Evolutionary conservation across 2,329 filamentous ascomycete genomes (phyloP), one percentile per base, ranked within the genome.

Genomic region (Diaporthe sp.): DNA sequence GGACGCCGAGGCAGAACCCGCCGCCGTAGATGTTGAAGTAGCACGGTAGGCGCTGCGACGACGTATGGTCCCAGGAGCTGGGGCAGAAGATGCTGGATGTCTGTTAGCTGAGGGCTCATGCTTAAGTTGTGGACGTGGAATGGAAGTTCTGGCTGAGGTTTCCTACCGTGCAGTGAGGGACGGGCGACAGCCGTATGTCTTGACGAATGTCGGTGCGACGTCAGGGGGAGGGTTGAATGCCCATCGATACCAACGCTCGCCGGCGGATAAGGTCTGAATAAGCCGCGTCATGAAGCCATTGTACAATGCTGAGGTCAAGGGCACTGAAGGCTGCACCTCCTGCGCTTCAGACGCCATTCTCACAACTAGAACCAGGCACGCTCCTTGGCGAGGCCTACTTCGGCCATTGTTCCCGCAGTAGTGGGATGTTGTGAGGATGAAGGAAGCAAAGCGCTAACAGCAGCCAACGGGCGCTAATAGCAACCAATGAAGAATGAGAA

Each of bases 11-110:
- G 42, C 61, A 50, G 61, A 66, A 66, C 2, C 61, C 61, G 19
- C 61, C 61, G 7, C 61, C 42, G 22, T 50, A 42, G 42, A 42
- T 66, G 22, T 66, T 66, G 42, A 66, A 66, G 12, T 37, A 66
- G 30, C 42, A 66, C 25, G 61, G 61, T 12, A 65, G 59, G 19
- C 27, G 42, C 19, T 37, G 27, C 2, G 19, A 10, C 2, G 42
- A 50, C 25, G 27, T 3, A 1, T 0, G 30, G 13, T 66, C 30
- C 42, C 61, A 35, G 1, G 27, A 19, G n/a, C 42, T 37, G 3
- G 61, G 61, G 12, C 44, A 50, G 30, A 66, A 50, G 4, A 66
- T 50, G 27, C 61, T 66, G n/a, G 19, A 22, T 50, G 12, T 17
- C 3, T 30, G 44, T 50, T 22, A 50, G 61, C 42, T 25, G 22